A percentile compares a stretch with the other conserved stretches of the same genome.
phyloP scores from a whole-genome alignment of 345 rosid species.

The Eucalyptus erythrocorys region DNA sequence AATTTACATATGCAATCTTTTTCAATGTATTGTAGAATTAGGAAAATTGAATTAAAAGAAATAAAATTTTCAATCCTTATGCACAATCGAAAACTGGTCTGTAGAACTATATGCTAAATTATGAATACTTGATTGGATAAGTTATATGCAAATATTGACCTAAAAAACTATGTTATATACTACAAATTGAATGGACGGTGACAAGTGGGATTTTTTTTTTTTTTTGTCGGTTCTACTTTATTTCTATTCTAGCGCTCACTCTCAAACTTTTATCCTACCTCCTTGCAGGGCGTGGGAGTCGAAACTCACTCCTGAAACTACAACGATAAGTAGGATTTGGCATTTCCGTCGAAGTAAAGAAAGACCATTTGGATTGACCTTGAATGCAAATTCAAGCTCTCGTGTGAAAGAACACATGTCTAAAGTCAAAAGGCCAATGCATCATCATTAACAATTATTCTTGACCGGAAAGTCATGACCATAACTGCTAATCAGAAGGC shows the following conservation, averaged over 20 bases:
- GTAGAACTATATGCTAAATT: not conserved
- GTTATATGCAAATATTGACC: not conserved
- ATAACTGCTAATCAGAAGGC: not conserved
- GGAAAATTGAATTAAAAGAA: not conserved
- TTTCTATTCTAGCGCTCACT: too few relatives aligned
- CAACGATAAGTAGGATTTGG: not conserved
- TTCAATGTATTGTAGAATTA: fast-evolving
- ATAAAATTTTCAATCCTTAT: not conserved
- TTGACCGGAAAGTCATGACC: not conserved
- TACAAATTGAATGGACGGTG: not conserved
- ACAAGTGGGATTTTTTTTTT: too few relatives aligned
- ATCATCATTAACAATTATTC: not conserved
- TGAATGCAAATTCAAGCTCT: not conserved
- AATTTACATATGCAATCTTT: not conserved
- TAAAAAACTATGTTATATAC: not conserved
- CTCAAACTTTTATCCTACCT: too few relatives aligned
- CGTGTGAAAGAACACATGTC: not conserved
- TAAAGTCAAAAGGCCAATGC: not conserved
- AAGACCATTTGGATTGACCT: not conserved
- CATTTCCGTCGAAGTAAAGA: not conserved
- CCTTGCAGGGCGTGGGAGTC: too few relatives aligned
- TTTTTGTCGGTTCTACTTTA: too few relatives aligned
- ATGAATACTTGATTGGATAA: not conserved
- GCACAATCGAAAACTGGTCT: not conserved
- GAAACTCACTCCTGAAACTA: too few relatives aligned